A percentile compares a stretch with the other conserved stretches of the same genome.
These are phyloP conservation scores for Metschnikowia orientalis DNA, from an alignment of 805 yeast species.

Conservation along the genomic window DNA sequence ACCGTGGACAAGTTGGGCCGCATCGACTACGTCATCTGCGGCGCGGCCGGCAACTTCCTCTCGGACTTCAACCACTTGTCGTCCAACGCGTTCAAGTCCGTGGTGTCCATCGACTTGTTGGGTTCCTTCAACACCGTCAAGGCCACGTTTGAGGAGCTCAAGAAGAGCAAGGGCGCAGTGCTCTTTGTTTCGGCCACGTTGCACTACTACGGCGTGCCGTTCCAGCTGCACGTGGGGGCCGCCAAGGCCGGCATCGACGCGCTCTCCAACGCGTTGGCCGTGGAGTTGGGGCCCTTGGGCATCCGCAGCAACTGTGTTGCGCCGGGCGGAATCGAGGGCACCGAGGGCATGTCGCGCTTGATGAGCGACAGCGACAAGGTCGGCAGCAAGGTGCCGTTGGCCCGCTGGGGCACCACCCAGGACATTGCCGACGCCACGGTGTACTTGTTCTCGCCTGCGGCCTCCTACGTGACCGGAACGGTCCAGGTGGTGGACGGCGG, in stretches of 20 bases:
- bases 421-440: slow-evolving; percentile 90
- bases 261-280: slow-evolving; percentile 74
- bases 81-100: slow-evolving; percentile 84
- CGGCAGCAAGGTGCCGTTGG: slow-evolving; percentile 53
- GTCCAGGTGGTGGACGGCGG: slow-evolving; percentile 86
- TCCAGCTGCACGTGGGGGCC: slow-evolving; percentile 87
- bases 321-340: slow-evolving; percentile 84
- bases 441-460: slow-evolving; percentile 79
- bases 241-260: slow-evolving; percentile 97
- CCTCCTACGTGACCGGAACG: slow-evolving; percentile 72
- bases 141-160: slow-evolving; percentile 67
- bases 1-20: slow-evolving; percentile 69
- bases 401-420: slow-evolving; percentile 59
- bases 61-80: slow-evolving; percentile 75
- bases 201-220: slow-evolving; percentile 84
- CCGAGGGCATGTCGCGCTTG: slow-evolving; percentile 80
- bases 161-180: slow-evolving; percentile 62
- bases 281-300: slow-evolving; percentile 89
- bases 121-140: slow-evolving; percentile 90
- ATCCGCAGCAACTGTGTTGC: slow-evolving; percentile 80
- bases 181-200: slow-evolving; percentile 84
- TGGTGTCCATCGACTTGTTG: slow-evolving; percentile 76
- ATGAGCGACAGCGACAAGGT: slow-evolving; percentile 26
- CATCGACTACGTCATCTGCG: slow-evolving; percentile 85
- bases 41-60: slow-evolving; percentile 94